Evolutionary conservation across 2,329 filamentous ascomycete species (phyloP).

Genomic region (Lasiodiplodia theobromae): DNA sequence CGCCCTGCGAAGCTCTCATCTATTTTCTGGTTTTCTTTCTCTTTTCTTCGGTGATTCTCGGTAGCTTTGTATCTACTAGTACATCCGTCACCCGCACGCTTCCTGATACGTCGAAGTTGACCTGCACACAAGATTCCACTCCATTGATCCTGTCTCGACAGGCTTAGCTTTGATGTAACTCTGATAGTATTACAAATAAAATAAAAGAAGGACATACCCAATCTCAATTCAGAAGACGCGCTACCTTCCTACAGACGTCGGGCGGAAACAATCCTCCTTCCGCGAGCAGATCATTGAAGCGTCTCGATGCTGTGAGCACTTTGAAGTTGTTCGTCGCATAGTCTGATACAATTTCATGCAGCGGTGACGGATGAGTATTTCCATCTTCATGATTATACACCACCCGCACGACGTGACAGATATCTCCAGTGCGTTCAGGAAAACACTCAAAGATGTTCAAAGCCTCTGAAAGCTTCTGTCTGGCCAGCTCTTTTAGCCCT

Average conservation of each 20-base stretch:
- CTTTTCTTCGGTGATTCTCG: too few species aligned
- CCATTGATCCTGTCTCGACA: too few species aligned
- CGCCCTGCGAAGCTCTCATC: too few species aligned
- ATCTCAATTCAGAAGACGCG: neutral
- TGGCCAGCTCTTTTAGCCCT: neutral
- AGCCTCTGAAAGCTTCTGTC: neutral
- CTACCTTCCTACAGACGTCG: neutral
- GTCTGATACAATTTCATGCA: neutral
- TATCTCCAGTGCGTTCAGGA: neutral
- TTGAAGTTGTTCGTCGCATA: neutral
- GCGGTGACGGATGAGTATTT: neutral
- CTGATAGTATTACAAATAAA: too few species aligned
- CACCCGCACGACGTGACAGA: neutral
- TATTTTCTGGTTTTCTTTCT: too few species aligned
- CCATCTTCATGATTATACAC: slow-evolving; percentile 2
- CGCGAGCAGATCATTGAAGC: neutral
- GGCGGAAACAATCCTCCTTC: slow-evolving; percentile 8
- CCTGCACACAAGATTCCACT: too few species aligned
- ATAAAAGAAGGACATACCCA: neutral
- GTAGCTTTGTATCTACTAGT: too few species aligned
- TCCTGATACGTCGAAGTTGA: too few species aligned
- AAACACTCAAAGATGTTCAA: neutral
- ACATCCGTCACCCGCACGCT: too few species aligned
- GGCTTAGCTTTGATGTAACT: too few species aligned
- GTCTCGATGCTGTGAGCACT: neutral